Percentiles rank a stretch among this genome's conserved stretches.
Conservation (phyloP, 108 stramenopile genomes). For the Bacterosira constricta region DNA sequence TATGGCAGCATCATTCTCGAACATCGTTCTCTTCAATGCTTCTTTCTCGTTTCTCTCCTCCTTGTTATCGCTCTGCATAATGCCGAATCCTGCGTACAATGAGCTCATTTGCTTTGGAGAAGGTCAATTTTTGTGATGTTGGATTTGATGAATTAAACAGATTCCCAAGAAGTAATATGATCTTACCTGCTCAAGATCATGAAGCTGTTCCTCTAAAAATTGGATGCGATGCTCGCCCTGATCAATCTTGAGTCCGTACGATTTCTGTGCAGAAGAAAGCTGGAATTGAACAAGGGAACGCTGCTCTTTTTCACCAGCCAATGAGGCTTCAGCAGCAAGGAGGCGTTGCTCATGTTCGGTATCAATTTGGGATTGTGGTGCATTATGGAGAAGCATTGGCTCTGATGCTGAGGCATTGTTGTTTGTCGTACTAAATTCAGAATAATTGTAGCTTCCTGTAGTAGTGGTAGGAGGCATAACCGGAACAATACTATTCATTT, state of each 20-base stretch:
- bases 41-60: slow-evolving; percentile 35
- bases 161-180: no score
- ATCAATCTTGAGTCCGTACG: slow-evolving; percentile 55
- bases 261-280: slow-evolving; percentile 39
- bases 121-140: no score
- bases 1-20: slow-evolving; percentile 44
- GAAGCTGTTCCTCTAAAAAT: slow-evolving; percentile 65
- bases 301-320: slow-evolving; percentile 37
- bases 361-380: slow-evolving; percentile 24
- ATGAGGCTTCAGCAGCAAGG: slow-evolving; percentile 48
- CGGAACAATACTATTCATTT: slow-evolving; percentile 17
- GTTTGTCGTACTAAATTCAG: slow-evolving; percentile 19
- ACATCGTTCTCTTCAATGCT: slow-evolving; percentile 20
- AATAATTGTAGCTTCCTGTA: slow-evolving; percentile 33
- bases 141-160: no score
- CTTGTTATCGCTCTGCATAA: slow-evolving; percentile 59
- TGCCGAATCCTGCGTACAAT: slow-evolving; percentile 68
- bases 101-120: slow-evolving; percentile 71
- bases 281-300: slow-evolving; percentile 28
- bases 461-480: slow-evolving; percentile 3
- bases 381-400: slow-evolving; percentile 21
- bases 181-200: slow-evolving; percentile 74
- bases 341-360: slow-evolving; percentile 22
- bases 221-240: slow-evolving; percentile 62
- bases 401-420: neutral